Evolutionary conservation across 1,284 basidiomycete species (phyloP).

Genomic region (Cryptococcus sp.): DNA sequence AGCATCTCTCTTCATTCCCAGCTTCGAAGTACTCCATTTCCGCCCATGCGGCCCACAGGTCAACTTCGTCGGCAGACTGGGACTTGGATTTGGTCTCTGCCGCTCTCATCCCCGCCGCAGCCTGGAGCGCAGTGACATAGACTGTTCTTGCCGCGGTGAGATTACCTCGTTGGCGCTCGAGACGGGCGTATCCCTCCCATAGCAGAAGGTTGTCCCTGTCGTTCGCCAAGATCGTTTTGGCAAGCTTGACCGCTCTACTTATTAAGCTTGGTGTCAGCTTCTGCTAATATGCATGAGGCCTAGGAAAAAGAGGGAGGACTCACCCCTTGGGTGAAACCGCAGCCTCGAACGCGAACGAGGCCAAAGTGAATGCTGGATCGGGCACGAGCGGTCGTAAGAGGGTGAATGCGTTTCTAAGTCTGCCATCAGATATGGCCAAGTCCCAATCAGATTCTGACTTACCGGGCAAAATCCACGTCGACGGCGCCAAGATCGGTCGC

Average conservation of each 20-base stretch:
- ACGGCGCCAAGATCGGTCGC: conserved; percentile 35
- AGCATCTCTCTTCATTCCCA: conserved; percentile 24
- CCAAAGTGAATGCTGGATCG: conserved; percentile 51
- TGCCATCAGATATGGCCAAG: conserved; percentile 5
- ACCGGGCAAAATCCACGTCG: conserved; percentile 42
- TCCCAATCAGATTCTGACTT: conserved; percentile 5
- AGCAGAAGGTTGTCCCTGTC: conserved; percentile 67
- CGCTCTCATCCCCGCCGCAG: conserved; percentile 28
- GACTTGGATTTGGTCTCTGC: conserved; percentile 14
- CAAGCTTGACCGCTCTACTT: conserved; percentile 61
- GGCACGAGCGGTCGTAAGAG: conserved; percentile 36
- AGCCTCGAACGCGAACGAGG: conserved; percentile 49
- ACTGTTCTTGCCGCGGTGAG: conserved; percentile 76
- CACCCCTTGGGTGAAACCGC: conserved; percentile 42
- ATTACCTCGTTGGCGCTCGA: conserved; percentile 73
- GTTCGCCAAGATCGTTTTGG: conserved; percentile 67
- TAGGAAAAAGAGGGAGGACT: conserved; percentile 5
- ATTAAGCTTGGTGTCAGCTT: neutral
- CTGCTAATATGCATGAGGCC: neutral
- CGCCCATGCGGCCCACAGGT: conserved; percentile 84
- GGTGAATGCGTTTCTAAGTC: conserved; percentile 32
- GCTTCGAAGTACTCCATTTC: conserved; percentile 61
- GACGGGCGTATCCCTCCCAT: conserved; percentile 79
- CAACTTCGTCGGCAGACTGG: conserved; percentile 27
- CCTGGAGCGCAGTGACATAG: conserved; percentile 64